A percentile compares a stretch with the other conserved stretches of the same genome.
phyloP scores from a whole-genome alignment of 371 early-diverging fungal species.

The Coemansia sp. region DNA sequence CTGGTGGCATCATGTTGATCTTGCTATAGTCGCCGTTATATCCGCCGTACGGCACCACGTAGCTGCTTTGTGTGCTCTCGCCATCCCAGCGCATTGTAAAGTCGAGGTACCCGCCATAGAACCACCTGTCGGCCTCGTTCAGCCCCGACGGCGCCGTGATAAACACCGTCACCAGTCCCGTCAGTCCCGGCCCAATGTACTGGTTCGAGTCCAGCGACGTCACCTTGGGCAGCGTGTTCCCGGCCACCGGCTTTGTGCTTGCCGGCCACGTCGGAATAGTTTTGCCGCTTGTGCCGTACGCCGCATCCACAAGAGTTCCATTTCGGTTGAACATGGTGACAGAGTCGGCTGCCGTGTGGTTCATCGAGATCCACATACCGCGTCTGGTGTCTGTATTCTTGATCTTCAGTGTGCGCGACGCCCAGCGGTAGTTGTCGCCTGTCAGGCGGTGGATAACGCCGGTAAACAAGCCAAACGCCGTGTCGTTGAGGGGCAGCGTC shows the following conservation, averaged over 20 bases:
- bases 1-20: neutral
- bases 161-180: neutral
- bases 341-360: conserved; percentile 7
- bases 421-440: conserved; percentile 8
- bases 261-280: neutral
- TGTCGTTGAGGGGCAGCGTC: conserved; percentile 63
- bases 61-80: neutral
- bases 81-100: conserved; percentile 20
- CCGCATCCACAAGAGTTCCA: conserved; percentile 49
- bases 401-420: conserved; percentile 54
- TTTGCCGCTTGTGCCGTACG: neutral
- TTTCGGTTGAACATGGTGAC: conserved; percentile 47
- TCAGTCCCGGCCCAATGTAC: neutral
- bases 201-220: neutral
- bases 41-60: conserved; percentile 30
- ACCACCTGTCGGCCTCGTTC: conserved; percentile 24
- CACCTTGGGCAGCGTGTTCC: neutral
- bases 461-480: neutral
- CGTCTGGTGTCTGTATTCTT: conserved; percentile 54
- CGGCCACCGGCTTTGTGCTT: neutral
- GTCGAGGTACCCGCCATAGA: conserved; percentile 34
- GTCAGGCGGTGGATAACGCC: neutral
- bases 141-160: conserved; percentile 35
- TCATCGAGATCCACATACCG: conserved; percentile 3
- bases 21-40: conserved; percentile 26